Conservation (phyloP, 2,329 filamentous ascomycete species). For the Aspergillus japonicus region DNA sequence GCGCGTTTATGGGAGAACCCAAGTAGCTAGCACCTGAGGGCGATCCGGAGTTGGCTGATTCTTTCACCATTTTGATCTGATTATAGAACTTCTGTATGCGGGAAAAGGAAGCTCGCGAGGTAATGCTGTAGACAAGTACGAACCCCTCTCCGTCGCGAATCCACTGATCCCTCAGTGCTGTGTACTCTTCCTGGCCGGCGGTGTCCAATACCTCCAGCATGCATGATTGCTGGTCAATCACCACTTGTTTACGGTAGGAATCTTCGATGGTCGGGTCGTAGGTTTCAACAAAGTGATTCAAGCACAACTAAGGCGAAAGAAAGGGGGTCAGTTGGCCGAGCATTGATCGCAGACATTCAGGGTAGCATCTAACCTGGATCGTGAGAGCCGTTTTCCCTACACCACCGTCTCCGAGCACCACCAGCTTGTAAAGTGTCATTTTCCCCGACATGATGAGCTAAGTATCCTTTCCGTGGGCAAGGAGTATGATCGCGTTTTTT, state of each 20-base stretch:
- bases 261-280: conserved; percentile 69
- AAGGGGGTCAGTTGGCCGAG: conserved; percentile 8
- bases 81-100: conserved; percentile 95
- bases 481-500: not conserved
- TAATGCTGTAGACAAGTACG: conserved; percentile 97
- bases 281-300: conserved; percentile 98
- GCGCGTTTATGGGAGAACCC: conserved; percentile 49
- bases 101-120: conserved; percentile 89
- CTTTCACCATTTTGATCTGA: conserved; percentile 96
- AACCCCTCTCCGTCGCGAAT: conserved; percentile 97
- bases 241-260: conserved; percentile 67
- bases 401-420: conserved; percentile 91
- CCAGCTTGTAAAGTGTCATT: conserved; percentile 94
- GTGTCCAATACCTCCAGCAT: conserved; percentile 98
- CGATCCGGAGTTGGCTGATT: conserved; percentile 64
- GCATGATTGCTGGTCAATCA: conserved; percentile 92
- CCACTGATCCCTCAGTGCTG: conserved; percentile 94
- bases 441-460: conserved; percentile 72
- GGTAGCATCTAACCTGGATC: conserved; percentile 60
- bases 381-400: conserved; percentile 93
- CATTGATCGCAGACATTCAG: conserved; percentile 6
- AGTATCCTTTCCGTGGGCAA: conserved; percentile 3
- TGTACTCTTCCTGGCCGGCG: conserved; percentile 97
- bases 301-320: conserved; percentile 64
- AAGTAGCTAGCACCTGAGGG: conserved; percentile 52